These are phyloP conservation scores for Haberlea rhodopensis DNA, from an alignment of 257 asterid species.

Conservation along the genomic window DNA sequence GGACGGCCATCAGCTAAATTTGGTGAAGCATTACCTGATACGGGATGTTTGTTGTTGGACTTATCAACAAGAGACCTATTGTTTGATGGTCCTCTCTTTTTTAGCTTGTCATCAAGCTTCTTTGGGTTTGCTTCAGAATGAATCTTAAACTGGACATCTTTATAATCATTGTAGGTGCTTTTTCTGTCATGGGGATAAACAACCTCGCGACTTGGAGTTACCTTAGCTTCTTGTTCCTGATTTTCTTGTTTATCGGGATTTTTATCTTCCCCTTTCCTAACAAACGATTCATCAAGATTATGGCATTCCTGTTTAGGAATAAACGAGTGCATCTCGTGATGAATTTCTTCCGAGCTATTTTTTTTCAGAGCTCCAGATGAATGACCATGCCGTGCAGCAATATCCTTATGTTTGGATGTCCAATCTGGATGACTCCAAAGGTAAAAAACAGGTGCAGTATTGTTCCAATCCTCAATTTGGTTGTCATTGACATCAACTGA, in stretches of 20 bases:
- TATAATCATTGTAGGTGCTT: conserved; percentile 28
- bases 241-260: conserved; percentile 29
- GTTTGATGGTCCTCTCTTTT: conserved; percentile 23
- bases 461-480: conserved; percentile 84
- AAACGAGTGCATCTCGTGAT: conserved; percentile 16
- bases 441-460: conserved; percentile 58
- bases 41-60: conserved; percentile 25
- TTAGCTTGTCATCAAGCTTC: conserved; percentile 25
- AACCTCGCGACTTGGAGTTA: conserved; percentile 26
- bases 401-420: conserved; percentile 58
- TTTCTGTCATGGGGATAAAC: conserved; percentile 10
- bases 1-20: conserved; percentile 22
- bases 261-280: conserved; percentile 21
- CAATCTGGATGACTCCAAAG: conserved; percentile 83
- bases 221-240: conserved; percentile 27
- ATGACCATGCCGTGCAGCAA: conserved; percentile 63
- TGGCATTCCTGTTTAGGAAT: conserved; percentile 20
- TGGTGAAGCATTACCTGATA: conserved; percentile 27
- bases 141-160: conserved; percentile 22
- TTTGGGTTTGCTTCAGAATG: conserved; percentile 19
- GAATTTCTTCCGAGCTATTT: conserved; percentile 23
- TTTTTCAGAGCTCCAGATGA: conserved; percentile 30
- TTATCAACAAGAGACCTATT: conserved; percentile 18
- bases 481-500: conserved; percentile 69
- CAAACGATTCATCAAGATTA: conserved; percentile 22